phyloP scores from a whole-genome alignment of 805 yeast genomes.

The Candida oleophila region DNA sequence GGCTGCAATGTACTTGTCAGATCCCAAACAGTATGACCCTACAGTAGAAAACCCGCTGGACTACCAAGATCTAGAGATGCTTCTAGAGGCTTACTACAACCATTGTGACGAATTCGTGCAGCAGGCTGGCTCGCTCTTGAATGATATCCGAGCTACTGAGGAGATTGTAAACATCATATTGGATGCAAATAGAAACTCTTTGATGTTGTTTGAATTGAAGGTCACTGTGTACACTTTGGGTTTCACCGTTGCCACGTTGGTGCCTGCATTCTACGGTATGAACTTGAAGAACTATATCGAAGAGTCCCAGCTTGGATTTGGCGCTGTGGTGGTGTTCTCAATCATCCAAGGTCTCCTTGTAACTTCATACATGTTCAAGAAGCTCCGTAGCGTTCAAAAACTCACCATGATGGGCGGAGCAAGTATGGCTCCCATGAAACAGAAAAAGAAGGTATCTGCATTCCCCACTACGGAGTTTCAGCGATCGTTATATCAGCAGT shows the following conservation, averaged over 20 bases:
- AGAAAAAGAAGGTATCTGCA: neutral
- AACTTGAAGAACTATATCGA: slow-evolving; percentile 76
- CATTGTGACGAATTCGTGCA: slow-evolving; percentile 94
- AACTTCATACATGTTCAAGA: slow-evolving; percentile 55
- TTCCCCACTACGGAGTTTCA: neutral
- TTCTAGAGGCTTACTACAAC: slow-evolving; percentile 83
- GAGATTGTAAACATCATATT: slow-evolving; percentile 89
- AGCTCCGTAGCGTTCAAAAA: slow-evolving; percentile 60
- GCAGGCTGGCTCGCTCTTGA: slow-evolving; percentile 77
- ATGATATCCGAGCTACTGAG: slow-evolving; percentile 86
- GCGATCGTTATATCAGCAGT: neutral
- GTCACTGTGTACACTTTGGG: slow-evolving; percentile 84
- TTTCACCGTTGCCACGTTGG: slow-evolving; percentile 75
- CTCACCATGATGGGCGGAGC: slow-evolving; percentile 54
- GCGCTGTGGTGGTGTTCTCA: slow-evolving; percentile 52
- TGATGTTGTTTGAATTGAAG: slow-evolving; percentile 83
- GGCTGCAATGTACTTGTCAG: slow-evolving; percentile 72
- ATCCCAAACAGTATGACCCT: slow-evolving; percentile 21
- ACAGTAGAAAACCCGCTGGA: slow-evolving; percentile 12
- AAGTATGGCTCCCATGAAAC: slow-evolving; percentile 2
- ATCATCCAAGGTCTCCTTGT: slow-evolving; percentile 52
- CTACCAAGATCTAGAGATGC: slow-evolving; percentile 79
- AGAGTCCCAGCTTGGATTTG: slow-evolving; percentile 64
- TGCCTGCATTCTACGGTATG: slow-evolving; percentile 92
- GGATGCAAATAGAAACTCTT: slow-evolving; percentile 86